These are phyloP conservation scores for Pichia sporocuriosa DNA, from an alignment of 805 yeast species.

Conservation along the genomic window DNA sequence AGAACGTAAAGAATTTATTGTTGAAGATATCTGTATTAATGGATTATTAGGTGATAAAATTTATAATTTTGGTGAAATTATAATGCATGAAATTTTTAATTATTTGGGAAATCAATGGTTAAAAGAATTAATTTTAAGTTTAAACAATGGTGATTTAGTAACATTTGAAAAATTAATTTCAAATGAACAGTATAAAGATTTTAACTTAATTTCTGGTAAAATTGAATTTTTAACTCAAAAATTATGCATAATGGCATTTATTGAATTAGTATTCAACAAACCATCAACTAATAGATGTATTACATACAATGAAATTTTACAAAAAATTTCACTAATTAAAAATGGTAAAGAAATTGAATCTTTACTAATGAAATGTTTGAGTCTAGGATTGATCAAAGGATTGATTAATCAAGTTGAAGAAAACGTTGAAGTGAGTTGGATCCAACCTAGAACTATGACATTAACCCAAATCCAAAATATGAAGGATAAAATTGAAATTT, in stretches of 20 bases:
- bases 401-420: conserved; percentile 80
- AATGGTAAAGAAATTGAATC: conserved; percentile 76
- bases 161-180: conserved; percentile 44
- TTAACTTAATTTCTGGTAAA: conserved; percentile 26
- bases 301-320: conserved; percentile 65
- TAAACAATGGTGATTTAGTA: conserved; percentile 73
- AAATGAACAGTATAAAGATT: too few relatives aligned
- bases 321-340: conserved; percentile 53
- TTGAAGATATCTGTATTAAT: conserved; percentile 73
- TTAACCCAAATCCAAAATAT: conserved; percentile 70
- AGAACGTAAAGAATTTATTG: conserved; percentile 33
- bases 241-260: conserved; percentile 84
- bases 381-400: conserved; percentile 81
- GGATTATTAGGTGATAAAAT: conserved; percentile 88
- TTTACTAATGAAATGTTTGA: conserved; percentile 83
- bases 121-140: conserved; percentile 55
- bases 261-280: conserved; percentile 74
- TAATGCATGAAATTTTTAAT: conserved; percentile 78
- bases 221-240: conserved; percentile 76
- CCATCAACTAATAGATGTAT: conserved; percentile 71
- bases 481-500: conserved; percentile 62
- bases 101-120: conserved; percentile 53
- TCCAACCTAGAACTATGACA: conserved; percentile 91
- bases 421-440: conserved; percentile 81
- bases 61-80: conserved; percentile 91